These are phyloP conservation scores for Apiotrichum siamense DNA, from an alignment of 1,284 basidiomycete genomes.

Conservation along the genomic window DNA sequence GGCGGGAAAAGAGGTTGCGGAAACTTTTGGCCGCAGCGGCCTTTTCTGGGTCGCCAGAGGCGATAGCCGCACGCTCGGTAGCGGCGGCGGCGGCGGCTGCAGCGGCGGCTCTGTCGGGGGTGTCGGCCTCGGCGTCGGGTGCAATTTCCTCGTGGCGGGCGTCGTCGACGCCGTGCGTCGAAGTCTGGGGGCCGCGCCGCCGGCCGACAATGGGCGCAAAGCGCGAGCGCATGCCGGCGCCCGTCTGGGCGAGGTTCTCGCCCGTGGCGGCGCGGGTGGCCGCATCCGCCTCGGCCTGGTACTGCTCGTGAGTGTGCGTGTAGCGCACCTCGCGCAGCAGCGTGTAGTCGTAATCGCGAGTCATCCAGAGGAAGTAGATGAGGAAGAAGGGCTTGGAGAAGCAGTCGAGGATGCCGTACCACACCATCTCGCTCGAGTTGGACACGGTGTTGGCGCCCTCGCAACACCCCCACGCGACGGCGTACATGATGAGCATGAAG, in stretches of 20 bases:
- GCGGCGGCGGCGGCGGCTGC: neutral
- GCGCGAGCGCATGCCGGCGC: constrained; percentile 11
- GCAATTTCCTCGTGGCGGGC: constrained; percentile 4
- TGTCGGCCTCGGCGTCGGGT: constrained; percentile 21
- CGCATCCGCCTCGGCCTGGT: neutral
- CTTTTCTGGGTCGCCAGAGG: constrained; percentile 5
- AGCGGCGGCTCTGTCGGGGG: neutral
- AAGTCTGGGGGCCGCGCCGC: no score
- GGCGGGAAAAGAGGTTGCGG: constrained; percentile 23
- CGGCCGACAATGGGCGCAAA: neutral
- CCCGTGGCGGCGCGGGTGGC: neutral
- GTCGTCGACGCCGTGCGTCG: constrained; percentile 4
- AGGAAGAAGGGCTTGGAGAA: constrained; percentile 51
- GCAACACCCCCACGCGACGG: constrained; percentile 48
- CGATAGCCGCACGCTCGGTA: no score
- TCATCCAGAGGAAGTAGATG: constrained; percentile 19
- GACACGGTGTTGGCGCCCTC: constrained; percentile 48
- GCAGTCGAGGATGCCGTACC: constrained; percentile 59
- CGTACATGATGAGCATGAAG: constrained; percentile 55
- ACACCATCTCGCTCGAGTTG: constrained; percentile 48
- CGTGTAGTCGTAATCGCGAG: constrained; percentile 30
- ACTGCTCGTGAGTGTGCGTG: constrained; percentile 16
- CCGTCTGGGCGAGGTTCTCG: neutral
- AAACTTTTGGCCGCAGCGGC: constrained; percentile 2
- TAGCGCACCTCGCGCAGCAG: constrained; percentile 24